These are phyloP conservation scores for Cichorium intybus DNA, from an alignment of 140 eudicot species.

Conservation along the genomic window DNA sequence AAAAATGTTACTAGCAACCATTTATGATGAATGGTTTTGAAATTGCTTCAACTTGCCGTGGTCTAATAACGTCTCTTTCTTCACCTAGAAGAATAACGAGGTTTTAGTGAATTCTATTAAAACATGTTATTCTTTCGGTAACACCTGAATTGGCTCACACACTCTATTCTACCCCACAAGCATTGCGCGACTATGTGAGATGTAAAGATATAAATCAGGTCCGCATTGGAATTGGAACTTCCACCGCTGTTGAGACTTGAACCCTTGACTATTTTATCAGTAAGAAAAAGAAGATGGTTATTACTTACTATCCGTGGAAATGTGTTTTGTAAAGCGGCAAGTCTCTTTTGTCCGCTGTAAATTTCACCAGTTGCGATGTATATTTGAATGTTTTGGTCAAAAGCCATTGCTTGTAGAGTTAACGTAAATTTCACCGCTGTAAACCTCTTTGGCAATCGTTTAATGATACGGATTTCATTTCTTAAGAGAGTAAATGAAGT, in stretches of 20 bases:
- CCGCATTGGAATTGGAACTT: too few relatives aligned
- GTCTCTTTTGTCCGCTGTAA: slow-evolving; percentile 60
- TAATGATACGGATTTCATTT: slow-evolving; percentile 57
- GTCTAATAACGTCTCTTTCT: slow-evolving; percentile 63
- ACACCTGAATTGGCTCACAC: too few relatives aligned
- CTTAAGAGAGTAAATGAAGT: slow-evolving; percentile 66
- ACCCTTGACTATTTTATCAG: too few relatives aligned
- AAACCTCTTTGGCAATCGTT: slow-evolving; percentile 62
- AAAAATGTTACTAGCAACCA: slow-evolving; percentile 65
- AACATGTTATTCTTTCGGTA: too few relatives aligned
- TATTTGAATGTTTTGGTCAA: slow-evolving; percentile 51
- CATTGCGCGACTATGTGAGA: too few relatives aligned
- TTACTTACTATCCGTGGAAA: slow-evolving; percentile 63
- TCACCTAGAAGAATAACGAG: slow-evolving; percentile 35
- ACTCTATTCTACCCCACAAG: too few relatives aligned
- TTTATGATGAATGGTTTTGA: slow-evolving; percentile 73
- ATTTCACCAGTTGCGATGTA: slow-evolving; percentile 40
- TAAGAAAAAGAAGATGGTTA: background rate
- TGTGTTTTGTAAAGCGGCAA: slow-evolving; percentile 42
- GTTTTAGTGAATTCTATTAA: background rate
- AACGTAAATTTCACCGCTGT: slow-evolving; percentile 64
- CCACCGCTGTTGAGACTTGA: too few relatives aligned
- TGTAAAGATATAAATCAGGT: too few relatives aligned
- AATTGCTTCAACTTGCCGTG: slow-evolving; percentile 44
- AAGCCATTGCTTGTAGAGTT: slow-evolving; percentile 53